Evolutionary conservation across 805 yeast species (phyloP).

Genomic region (Teunomyces kruisii): DNA sequence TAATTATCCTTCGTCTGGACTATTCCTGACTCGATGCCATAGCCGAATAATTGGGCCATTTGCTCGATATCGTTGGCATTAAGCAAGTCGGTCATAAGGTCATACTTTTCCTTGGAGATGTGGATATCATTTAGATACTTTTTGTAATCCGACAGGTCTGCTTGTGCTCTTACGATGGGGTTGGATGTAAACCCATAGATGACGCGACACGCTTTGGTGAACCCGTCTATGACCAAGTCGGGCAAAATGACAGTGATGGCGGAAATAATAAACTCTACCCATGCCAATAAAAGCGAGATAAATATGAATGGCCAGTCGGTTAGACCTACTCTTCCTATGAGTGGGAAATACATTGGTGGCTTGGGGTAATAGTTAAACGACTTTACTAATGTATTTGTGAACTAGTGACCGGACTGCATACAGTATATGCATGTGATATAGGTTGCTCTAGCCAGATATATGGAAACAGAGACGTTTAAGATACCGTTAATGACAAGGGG

Average conservation of each 20-base stretch:
- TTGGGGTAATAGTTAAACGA: not conserved
- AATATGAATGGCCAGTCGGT: conserved; percentile 51
- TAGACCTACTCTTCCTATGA: conserved; percentile 40
- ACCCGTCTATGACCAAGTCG: conserved; percentile 32
- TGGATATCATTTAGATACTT: conserved; percentile 20
- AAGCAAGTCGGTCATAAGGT: conserved; percentile 37
- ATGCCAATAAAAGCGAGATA: conserved; percentile 45
- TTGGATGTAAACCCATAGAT: conserved; percentile 28
- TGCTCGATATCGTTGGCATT: conserved; percentile 57
- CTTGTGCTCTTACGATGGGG: conserved; percentile 16
- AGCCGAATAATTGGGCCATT: conserved; percentile 69
- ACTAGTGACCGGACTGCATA: conserved; percentile 1
- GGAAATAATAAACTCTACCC: conserved; percentile 49
- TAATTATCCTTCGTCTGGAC: conserved; percentile 79
- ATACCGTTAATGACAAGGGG: too few species aligned
- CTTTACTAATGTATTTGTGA: not conserved
- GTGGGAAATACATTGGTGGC: conserved; percentile 9
- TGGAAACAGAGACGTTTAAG: too few species aligned
- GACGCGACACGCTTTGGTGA: conserved; percentile 28
- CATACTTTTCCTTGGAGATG: conserved; percentile 22
- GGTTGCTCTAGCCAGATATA: too few species aligned
- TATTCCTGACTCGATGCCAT: conserved; percentile 70
- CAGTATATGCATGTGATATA: not conserved
- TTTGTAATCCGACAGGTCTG: conserved; percentile 18
- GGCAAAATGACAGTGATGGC: conserved; percentile 49